These are phyloP conservation scores for Corrigiola litoralis DNA, from an alignment of 179 eudicot species.

Conservation along the genomic window DNA sequence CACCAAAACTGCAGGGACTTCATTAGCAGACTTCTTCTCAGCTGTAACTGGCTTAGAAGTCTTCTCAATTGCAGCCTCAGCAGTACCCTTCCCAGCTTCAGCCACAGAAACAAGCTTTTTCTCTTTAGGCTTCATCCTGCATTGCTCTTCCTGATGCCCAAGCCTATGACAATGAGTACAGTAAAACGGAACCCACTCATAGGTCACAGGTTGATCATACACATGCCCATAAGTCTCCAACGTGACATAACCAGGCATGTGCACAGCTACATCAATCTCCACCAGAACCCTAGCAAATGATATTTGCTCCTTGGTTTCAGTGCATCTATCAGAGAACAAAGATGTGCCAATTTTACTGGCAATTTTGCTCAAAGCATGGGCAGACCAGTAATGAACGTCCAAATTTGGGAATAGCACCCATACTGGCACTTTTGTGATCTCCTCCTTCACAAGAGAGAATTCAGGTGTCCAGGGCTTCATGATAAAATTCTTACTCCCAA, in stretches of 20 bases:
- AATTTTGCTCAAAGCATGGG: neutral
- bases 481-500: neutral
- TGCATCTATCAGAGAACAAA: neutral
- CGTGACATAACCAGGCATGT: neutral
- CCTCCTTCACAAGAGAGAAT: neutral
- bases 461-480: neutral
- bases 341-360: neutral
- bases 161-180: neutral
- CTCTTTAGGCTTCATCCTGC: neutral
- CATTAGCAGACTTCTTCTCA: too few species aligned
- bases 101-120: neutral
- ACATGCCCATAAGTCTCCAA: neutral
- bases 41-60: too few species aligned
- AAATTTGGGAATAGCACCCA: neutral
- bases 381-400: neutral
- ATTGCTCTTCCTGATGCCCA: neutral
- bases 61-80: too few species aligned
- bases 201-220: neutral
- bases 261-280: neutral
- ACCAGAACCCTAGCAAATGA: neutral
- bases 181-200: neutral
- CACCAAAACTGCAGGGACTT: too few species aligned
- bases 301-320: neutral
- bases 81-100: neutral
- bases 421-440: neutral